Percentiles rank a stretch among this genome's conserved stretches.
Conservation (phyloP, 1,284 basidiomycete species). For the Fomitopsis pinicola region DNA sequence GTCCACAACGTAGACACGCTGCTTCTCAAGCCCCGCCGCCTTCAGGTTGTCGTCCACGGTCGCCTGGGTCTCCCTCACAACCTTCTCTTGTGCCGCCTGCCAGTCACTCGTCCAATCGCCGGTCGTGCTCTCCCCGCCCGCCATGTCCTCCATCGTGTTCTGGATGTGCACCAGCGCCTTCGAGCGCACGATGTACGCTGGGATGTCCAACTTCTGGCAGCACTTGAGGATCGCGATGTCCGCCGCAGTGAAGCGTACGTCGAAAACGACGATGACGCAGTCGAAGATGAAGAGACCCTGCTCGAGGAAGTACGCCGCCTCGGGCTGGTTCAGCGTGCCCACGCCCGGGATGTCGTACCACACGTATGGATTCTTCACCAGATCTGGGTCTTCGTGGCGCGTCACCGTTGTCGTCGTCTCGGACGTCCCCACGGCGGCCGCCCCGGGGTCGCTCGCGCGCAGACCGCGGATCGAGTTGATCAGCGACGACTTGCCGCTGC, state of each 20-base stretch:
- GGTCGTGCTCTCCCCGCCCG: background rate
- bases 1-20: constrained; percentile 2
- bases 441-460: background rate
- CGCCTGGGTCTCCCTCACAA: background rate
- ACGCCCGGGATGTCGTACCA: constrained; percentile 7
- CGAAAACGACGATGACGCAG: constrained; percentile 1
- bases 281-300: constrained; percentile 6
- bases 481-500: constrained; percentile 7
- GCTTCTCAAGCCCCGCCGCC: background rate
- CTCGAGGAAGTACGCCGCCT: background rate
- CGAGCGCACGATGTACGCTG: constrained; percentile 6
- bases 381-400: background rate
- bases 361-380: background rate
- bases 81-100: background rate
- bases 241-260: constrained; percentile 3
- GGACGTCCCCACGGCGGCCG: background rate
- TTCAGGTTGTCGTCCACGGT: background rate
- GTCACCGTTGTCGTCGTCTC: constrained; percentile 3
- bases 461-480: constrained; percentile 6
- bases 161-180: constrained; percentile 4
- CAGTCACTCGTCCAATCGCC: background rate
- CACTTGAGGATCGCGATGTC: constrained; percentile 6
- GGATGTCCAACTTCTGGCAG: background rate
- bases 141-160: background rate
- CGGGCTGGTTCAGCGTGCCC: background rate